These are phyloP conservation scores for Immersiporthe knoxdaviesiana DNA, from an alignment of 2,329 filamentous ascomycete genomes.

Conservation along the genomic window DNA sequence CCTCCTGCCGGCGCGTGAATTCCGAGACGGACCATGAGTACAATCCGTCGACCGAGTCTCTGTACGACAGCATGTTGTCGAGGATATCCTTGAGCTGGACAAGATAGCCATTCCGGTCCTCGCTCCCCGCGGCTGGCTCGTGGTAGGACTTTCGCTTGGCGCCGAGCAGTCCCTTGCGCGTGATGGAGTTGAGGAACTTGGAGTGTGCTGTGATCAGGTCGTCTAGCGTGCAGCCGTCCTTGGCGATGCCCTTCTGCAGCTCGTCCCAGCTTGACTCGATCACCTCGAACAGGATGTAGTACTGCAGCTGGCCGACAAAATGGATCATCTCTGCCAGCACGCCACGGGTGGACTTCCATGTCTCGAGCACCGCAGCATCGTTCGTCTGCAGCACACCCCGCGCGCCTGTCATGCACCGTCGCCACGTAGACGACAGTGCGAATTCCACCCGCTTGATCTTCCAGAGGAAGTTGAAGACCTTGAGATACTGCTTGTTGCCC, in stretches of 20 bases:
- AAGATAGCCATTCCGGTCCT: slow-evolving; percentile 79
- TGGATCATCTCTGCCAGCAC: slow-evolving; percentile 97
- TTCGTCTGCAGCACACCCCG: slow-evolving; percentile 84
- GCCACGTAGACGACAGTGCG: slow-evolving; percentile 86
- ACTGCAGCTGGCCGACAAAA: slow-evolving; percentile 94
- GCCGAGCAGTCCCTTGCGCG: slow-evolving; percentile 90
- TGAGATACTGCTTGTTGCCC: slow-evolving; percentile 94
- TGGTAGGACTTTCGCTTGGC: slow-evolving; percentile 57
- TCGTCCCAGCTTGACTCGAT: slow-evolving; percentile 96
- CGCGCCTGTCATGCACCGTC: slow-evolving; percentile 92
- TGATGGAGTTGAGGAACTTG: slow-evolving; percentile 89
- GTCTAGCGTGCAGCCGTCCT: slow-evolving; percentile 88
- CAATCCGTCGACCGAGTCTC: slow-evolving; percentile 88
- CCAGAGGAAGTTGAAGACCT: slow-evolving; percentile 99
- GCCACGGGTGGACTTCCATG: slow-evolving; percentile 90
- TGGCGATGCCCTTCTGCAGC: slow-evolving; percentile 78
- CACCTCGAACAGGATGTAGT: slow-evolving; percentile 98
- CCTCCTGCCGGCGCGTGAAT: slow-evolving; percentile 88
- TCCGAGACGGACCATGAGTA: slow-evolving; percentile 96
- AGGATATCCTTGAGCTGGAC: slow-evolving; percentile 90
- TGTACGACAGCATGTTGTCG: slow-evolving; percentile 90
- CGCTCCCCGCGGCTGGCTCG: slow-evolving; percentile 49
- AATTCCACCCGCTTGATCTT: slow-evolving; percentile 98
- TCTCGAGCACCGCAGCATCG: slow-evolving; percentile 67
- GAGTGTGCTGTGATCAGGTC: slow-evolving; percentile 92